These are phyloP conservation scores for Botrytis elliptica DNA, from an alignment of 2,329 filamentous ascomycete species.

Conservation along the genomic window DNA sequence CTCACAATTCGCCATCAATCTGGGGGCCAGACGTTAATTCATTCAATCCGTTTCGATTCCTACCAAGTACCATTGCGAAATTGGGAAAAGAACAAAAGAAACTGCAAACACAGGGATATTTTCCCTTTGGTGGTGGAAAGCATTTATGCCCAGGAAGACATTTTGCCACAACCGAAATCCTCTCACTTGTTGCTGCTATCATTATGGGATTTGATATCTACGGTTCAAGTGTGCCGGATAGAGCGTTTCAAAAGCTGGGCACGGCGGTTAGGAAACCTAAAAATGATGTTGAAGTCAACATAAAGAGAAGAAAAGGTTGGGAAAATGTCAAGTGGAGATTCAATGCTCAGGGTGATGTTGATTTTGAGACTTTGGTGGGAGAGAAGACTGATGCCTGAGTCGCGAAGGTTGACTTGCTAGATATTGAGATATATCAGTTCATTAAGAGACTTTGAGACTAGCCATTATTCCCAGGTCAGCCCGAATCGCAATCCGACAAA, in stretches of 20 bases:
- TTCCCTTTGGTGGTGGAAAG: constrained; percentile 44
- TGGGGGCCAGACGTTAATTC: constrained; percentile 46
- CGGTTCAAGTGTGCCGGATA: constrained; percentile 24
- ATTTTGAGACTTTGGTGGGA: constrained; percentile 22
- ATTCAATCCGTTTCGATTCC: constrained; percentile 47
- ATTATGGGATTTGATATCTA: constrained; percentile 37
- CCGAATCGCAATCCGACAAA: background rate
- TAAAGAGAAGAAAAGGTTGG: constrained; percentile 30
- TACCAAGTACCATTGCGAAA: constrained; percentile 30
- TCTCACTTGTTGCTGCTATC: constrained; percentile 40
- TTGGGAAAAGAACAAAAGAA: constrained; percentile 25
- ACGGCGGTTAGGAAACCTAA: constrained; percentile 34
- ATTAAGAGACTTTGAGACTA: background rate
- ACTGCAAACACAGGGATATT: constrained; percentile 37
- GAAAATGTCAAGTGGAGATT: constrained; percentile 35
- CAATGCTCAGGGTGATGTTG: constrained; percentile 21
- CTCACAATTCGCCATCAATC: constrained; percentile 44
- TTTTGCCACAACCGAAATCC: constrained; percentile 44
- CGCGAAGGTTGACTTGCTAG: background rate
- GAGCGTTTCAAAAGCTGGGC: constrained; percentile 29
- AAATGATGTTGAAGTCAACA: constrained; percentile 27
- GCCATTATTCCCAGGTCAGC: background rate
- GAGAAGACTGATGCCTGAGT: constrained; percentile 5
- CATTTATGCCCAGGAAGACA: constrained; percentile 44
- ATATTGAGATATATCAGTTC: background rate